Evolutionary conservation across 202 grass and related monocot genomes (phyloP).

Genomic region (Cymbopogon flexuosus): DNA sequence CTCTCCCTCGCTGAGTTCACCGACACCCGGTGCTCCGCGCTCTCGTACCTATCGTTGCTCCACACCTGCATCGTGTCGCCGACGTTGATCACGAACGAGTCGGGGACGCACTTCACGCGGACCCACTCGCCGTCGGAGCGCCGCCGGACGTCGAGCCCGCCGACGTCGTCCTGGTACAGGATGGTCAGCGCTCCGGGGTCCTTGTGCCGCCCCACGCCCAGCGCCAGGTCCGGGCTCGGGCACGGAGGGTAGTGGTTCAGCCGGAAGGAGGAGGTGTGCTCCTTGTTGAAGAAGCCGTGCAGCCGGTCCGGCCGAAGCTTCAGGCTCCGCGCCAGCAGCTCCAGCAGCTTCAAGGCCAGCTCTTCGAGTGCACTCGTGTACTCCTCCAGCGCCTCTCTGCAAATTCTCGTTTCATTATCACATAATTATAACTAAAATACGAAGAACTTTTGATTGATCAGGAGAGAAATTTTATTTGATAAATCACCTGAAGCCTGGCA

Average conservation of each 20-base stretch:
- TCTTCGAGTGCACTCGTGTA: too few relatives aligned
- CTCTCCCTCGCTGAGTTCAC: constrained; percentile 52
- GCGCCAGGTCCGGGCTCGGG: not conserved
- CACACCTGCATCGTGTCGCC: constrained; percentile 40
- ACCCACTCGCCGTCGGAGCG: not conserved
- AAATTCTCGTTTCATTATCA: too few relatives aligned
- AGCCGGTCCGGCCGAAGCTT: too few relatives aligned
- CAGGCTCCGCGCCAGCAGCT: too few relatives aligned
- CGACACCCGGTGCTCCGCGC: constrained; percentile 62
- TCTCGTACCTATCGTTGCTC: constrained; percentile 85
- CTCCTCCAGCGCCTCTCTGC: too few relatives aligned
- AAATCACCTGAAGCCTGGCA: too few relatives aligned
- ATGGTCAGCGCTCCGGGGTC: not conserved
- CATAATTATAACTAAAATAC: too few relatives aligned
- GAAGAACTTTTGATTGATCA: too few relatives aligned
- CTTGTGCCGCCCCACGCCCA: not conserved
- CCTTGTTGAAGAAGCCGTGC: not conserved
- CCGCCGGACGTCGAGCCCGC: not conserved
- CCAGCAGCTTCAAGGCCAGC: too few relatives aligned
- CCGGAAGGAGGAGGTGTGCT: not conserved
- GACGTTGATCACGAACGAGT: not conserved
- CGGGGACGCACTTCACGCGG: not conserved
- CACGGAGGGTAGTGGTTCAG: not conserved
- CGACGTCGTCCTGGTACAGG: not conserved
- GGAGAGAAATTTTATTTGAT: too few relatives aligned